These are phyloP conservation scores for Aspergillus ibericus DNA, from an alignment of 2,329 filamentous ascomycete genomes.

Conservation along the genomic window DNA sequence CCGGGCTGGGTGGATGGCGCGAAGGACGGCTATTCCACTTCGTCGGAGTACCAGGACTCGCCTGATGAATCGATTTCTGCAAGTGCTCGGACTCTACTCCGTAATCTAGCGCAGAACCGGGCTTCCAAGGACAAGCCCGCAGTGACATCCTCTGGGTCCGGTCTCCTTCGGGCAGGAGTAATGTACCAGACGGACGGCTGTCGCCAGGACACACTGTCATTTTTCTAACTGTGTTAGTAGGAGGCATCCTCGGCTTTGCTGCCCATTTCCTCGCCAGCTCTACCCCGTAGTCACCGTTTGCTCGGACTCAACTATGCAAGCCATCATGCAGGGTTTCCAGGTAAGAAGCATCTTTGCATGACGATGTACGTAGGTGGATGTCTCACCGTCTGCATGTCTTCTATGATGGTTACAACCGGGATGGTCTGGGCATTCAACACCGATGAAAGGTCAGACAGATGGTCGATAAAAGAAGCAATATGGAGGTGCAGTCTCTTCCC, in stretches of 20 bases:
- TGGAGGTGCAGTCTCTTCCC: neutral
- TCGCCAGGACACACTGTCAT: neutral
- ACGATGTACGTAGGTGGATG: constrained; percentile 2
- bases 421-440: neutral
- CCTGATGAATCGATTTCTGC: constrained; percentile 14
- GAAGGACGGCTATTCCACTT: neutral
- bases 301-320: constrained; percentile 14
- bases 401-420: neutral
- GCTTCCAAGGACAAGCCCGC: neutral
- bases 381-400: constrained; percentile 4
- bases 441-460: neutral
- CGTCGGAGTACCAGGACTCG: neutral
- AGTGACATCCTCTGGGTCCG: neutral
- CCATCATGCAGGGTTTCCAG: constrained; percentile 17
- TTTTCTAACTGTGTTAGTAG: neutral
- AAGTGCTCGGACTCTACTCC: constrained; percentile 7
- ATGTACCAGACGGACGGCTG: neutral
- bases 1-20: neutral
- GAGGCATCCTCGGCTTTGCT: neutral
- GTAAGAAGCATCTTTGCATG: constrained; percentile 7
- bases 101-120: neutral
- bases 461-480: constrained; percentile 4
- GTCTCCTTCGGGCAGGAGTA: neutral
- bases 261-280: neutral
- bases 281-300: constrained; percentile 6